Evolutionary conservation across 2,329 filamentous ascomycete genomes (phyloP).

Genomic region (Sporothrix protearum): DNA sequence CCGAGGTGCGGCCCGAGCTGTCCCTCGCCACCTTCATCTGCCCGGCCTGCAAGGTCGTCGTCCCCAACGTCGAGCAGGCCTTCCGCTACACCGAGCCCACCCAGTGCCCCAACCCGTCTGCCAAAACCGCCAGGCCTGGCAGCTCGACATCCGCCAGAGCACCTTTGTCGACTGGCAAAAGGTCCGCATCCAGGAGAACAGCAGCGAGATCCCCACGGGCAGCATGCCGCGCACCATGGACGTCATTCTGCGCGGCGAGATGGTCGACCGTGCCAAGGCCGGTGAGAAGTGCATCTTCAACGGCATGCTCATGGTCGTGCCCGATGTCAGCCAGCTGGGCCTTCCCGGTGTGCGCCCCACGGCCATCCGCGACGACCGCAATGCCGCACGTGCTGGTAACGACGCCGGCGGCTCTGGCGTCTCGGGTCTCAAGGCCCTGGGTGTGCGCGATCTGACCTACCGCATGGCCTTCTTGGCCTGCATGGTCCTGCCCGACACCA

Average conservation of each 20-base stretch:
- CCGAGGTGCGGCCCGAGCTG: conserved; percentile 90
- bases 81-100: conserved; percentile 97
- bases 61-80: conserved; percentile 92
- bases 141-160: conserved; percentile 92
- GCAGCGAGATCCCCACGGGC: conserved; percentile 93
- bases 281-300: conserved; percentile 99
- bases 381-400: conserved; percentile 65
- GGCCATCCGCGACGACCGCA: conserved; percentile 77
- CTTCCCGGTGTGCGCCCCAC: conserved; percentile 81
- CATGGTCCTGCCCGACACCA: conserved; percentile 89
- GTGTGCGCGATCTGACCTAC: conserved; percentile 93
- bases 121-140: conserved; percentile 88
- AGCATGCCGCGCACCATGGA: conserved; percentile 99
- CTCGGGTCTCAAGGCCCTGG: conserved; percentile 82
- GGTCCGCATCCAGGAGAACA: conserved; percentile 96
- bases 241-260: conserved; percentile 91
- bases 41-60: conserved; percentile 76
- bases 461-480: conserved; percentile 93
- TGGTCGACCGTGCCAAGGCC: conserved; percentile 94
- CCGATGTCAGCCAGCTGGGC: conserved; percentile 91
- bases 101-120: conserved; percentile 89
- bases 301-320: conserved; percentile 90
- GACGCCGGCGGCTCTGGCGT: conserved; percentile 84
- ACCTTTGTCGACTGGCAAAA: conserved; percentile 99
- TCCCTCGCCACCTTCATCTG: conserved; percentile 90